These are phyloP conservation scores for Malania oleifera DNA, from an alignment of 164 flowering plant genomes.

Conservation along the genomic window DNA sequence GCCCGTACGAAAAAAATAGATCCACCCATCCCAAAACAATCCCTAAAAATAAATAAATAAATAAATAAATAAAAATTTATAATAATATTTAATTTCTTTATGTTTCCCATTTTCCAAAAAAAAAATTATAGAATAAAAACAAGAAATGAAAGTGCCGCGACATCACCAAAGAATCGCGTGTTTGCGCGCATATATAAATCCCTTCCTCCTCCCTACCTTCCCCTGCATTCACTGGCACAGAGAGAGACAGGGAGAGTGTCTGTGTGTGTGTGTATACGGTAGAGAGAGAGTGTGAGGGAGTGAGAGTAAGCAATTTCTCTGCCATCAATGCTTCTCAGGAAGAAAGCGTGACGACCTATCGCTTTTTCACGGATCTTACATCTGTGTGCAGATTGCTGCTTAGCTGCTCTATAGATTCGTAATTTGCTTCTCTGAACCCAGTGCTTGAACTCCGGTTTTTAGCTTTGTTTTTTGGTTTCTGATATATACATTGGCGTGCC, in stretches of 20 bases:
- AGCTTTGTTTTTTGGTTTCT: not conserved
- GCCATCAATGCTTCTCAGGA: constrained; percentile 26
- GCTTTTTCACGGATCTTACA: constrained; percentile 7
- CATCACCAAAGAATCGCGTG: not conserved
- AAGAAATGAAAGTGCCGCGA: not conserved
- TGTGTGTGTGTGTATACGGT: not conserved
- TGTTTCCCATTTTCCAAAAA: no score
- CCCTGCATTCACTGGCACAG: no score
- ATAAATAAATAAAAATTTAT: not conserved
- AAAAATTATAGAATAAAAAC: not conserved
- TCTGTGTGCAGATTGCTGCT: not conserved
- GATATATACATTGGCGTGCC: no score
- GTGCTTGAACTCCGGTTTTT: not conserved
- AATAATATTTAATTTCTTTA: no score
- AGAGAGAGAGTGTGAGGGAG: constrained; percentile 6
- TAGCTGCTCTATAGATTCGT: not conserved
- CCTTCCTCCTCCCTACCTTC: no score
- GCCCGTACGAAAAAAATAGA: constrained; percentile 10
- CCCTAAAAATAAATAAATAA: not conserved
- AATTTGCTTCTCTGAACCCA: not conserved
- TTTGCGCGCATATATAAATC: no score
- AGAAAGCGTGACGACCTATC: constrained; percentile 24
- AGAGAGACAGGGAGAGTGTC: constrained; percentile 1
- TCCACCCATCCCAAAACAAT: constrained; percentile 11
- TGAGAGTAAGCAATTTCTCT: not conserved